phyloP scores from a whole-genome alignment of 345 rosid genomes.

The Aethionema arabicum region DNA sequence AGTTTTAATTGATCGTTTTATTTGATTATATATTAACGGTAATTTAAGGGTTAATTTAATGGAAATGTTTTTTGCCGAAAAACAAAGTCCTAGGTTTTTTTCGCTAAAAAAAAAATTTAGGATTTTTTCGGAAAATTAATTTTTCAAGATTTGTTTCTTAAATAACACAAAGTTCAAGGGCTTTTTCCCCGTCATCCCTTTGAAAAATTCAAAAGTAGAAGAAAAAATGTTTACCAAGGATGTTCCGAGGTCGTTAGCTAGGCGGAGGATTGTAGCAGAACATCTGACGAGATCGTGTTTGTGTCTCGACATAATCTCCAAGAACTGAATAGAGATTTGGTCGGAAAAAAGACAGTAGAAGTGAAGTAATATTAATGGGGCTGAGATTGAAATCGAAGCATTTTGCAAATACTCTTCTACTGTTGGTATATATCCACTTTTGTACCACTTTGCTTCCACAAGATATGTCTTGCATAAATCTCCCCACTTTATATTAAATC shows the following conservation, averaged over 20 bases:
- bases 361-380: slow-evolving; percentile 24
- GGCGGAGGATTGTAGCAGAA: slow-evolving; percentile 34
- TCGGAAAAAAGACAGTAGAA: slow-evolving; percentile 22
- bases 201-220: not conserved
- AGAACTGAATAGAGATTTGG: slow-evolving; percentile 23
- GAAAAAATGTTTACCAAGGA: slow-evolving; percentile 30
- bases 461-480: slow-evolving; percentile 38
- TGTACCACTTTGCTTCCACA: slow-evolving; percentile 49
- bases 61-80: no score
- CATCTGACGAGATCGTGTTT: slow-evolving; percentile 15
- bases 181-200: no score
- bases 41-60: no score
- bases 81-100: no score
- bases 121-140: no score
- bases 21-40: no score
- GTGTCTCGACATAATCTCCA: slow-evolving; percentile 20
- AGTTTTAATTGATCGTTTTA: no score
- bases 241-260: slow-evolving; percentile 43
- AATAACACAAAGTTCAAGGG: no score
- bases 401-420: slow-evolving; percentile 46
- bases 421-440: slow-evolving; percentile 37
- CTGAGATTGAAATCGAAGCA: slow-evolving; percentile 36
- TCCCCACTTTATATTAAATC: slow-evolving; percentile 35
- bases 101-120: no score
- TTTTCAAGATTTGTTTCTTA: no score